A percentile compares a stretch with the other conserved stretches of the same genome.
phyloP scores from a whole-genome alignment of 345 rosid species.

The Acer campestre region DNA sequence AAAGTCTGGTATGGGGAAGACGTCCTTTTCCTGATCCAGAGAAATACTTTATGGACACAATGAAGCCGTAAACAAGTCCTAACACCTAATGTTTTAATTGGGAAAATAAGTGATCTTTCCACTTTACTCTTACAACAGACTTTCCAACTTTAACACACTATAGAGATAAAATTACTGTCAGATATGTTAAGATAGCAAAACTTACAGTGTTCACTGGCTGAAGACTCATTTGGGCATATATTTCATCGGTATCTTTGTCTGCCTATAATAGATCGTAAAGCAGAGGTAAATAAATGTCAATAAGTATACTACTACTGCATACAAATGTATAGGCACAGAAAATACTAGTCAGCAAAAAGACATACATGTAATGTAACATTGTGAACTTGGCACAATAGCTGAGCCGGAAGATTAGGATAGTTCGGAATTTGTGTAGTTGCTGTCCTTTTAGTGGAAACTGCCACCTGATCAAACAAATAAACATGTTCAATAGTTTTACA shows the following conservation, averaged over 20 bases:
- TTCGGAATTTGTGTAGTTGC: constrained; percentile 92
- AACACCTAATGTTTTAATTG: background rate
- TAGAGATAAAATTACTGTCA: background rate
- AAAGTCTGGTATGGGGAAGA: constrained; percentile 83
- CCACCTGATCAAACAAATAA: constrained; percentile 50
- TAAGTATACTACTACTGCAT: background rate
- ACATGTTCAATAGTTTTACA: background rate
- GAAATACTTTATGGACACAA: constrained; percentile 1
- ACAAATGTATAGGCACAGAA: background rate
- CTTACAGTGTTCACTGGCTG: constrained; percentile 92
- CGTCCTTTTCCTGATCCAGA: constrained; percentile 76
- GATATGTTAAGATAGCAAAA: background rate
- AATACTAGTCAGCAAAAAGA: background rate
- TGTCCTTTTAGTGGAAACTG: constrained; percentile 86
- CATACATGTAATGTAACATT: constrained; percentile 85
- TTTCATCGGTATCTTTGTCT: constrained; percentile 92
- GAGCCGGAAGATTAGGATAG: constrained; percentile 94
- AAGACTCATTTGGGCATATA: constrained; percentile 96
- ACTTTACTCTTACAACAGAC: background rate
- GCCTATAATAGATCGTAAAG: constrained; percentile 50
- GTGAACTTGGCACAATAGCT: constrained; percentile 97
- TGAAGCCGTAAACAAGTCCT: background rate
- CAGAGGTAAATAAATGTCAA: constrained; percentile 1
- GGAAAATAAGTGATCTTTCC: background rate
- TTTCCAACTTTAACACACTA: background rate